Evolutionary conservation across 1,284 basidiomycete species (phyloP), one percentile per base, ranked within the genome.

Genomic region (Earliella scabrosa): DNA sequence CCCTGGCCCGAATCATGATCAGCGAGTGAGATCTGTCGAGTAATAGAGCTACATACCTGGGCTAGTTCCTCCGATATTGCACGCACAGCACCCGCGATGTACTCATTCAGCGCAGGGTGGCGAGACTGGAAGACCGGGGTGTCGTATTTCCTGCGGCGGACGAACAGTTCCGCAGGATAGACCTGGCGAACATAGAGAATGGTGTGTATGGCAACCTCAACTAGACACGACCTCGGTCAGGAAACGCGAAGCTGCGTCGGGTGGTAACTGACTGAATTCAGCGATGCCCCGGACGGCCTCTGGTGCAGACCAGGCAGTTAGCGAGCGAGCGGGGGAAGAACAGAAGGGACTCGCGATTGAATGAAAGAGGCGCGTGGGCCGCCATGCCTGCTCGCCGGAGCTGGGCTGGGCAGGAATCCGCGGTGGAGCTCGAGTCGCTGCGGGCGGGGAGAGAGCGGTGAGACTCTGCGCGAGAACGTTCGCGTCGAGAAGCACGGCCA

Each of bases 141-240:
- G 51, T 92, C 87, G 73, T 95, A 97, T 69, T 94, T 95, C 71
- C 90, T 90, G 46, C 92, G 82, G 45, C 93, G 83, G 23, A 90
- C 80, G 70, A 98, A 98, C 13, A 97, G 79, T 32, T 93, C 91
- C 9, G 87, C 78, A 0, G 96, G 96, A 66, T 98, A 98, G 45
- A 98, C 82, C 59, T 90, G 87, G 23, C 96, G 88, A 23, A 95
- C 85, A 67, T 93, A 97, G 1, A 98, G 81, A 57, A 98, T 92
- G 1, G 89, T 90, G 70, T 98, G 95, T 56, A 97, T 87, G 2
- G 93, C 91, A 23, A 96, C 91, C 71, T 98, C 96, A 64, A 98
- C 94, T 96, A n/a, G 0, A n/a, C n/a, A n/a, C n/a, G n/a, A n/a
- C n/a, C n/a, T n/a, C n/a, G n/a, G n/a, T n/a, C n/a, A n/a, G n/a